Conservation (phyloP, 2,329 filamentous ascomycete genomes). For the Phialophora macrospora region DNA sequence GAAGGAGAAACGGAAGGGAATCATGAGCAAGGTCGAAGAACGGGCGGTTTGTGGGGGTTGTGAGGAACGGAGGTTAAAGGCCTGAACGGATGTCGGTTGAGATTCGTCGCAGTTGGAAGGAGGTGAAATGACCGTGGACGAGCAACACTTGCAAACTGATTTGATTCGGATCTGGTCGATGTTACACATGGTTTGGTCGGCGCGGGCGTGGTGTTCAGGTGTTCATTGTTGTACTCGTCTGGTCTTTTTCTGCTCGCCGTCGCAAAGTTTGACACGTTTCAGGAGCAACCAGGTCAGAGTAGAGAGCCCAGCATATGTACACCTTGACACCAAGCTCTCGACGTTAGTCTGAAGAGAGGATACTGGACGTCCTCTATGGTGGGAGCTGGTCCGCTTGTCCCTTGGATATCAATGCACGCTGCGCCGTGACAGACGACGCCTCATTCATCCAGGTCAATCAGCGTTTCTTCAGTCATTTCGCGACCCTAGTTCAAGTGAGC, state of each 20-base stretch:
- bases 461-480: no score
- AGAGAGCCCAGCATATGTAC: background rate
- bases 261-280: background rate
- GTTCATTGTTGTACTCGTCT: background rate
- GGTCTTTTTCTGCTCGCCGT: background rate
- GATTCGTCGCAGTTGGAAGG: no score
- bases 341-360: no score
- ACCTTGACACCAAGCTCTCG: no score
- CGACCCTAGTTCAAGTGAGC: no score
- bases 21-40: conserved; percentile 50
- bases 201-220: background rate
- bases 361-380: no score
- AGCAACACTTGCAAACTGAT: background rate
- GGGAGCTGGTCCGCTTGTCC: no score
- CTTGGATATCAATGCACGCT: no score
- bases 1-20: conserved; percentile 54
- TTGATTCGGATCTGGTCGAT: background rate
- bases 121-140: background rate
- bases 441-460: no score
- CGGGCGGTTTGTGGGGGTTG: conserved; percentile 67
- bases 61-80: conserved; percentile 66
- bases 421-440: no score
- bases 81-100: conserved; percentile 38
- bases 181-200: background rate
- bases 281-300: background rate